Evolutionary conservation across 1,284 basidiomycete genomes (phyloP).

Genomic region (Irpex sp.): DNA sequence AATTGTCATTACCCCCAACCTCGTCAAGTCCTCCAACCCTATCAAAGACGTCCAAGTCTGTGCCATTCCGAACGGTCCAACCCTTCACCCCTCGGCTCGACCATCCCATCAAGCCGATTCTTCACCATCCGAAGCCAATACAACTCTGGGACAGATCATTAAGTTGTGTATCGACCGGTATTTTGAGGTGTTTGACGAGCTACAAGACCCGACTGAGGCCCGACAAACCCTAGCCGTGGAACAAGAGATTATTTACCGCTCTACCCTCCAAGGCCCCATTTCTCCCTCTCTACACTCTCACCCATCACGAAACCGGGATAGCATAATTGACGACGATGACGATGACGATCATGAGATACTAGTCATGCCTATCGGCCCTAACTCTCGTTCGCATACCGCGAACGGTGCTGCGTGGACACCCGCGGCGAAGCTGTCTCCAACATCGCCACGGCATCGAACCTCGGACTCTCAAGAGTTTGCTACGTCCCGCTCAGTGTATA

Average conservation of each 20-base stretch:
- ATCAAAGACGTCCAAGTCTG: constrained; percentile 73
- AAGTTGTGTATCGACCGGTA: constrained; percentile 79
- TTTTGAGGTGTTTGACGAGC: constrained; percentile 82
- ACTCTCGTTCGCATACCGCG: not conserved
- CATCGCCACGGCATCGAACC: constrained; percentile 13
- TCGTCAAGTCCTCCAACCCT: constrained; percentile 66
- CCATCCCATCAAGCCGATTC: constrained; percentile 18
- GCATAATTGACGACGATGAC: constrained; percentile 54
- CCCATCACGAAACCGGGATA: constrained; percentile 25
- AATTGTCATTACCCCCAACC: constrained; percentile 75
- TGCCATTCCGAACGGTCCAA: constrained; percentile 46
- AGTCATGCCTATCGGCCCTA: constrained; percentile 67
- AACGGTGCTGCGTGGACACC: constrained; percentile 24
- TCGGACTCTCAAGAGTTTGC: not conserved
- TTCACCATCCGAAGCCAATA: constrained; percentile 32
- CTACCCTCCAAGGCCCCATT: constrained; percentile 12
- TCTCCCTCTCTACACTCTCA: constrained; percentile 14
- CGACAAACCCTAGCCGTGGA: constrained; percentile 19
- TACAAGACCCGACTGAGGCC: constrained; percentile 64
- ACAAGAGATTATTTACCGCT: not conserved
- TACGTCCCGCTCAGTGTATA: constrained; percentile 25
- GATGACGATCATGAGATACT: constrained; percentile 72
- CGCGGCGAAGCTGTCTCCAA: constrained; percentile 13
- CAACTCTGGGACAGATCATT: constrained; percentile 69
- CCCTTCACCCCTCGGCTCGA: constrained; percentile 21